Evolutionary conservation across 257 asterid genomes (phyloP).

Genomic region (Cynanchum wilfordii): DNA sequence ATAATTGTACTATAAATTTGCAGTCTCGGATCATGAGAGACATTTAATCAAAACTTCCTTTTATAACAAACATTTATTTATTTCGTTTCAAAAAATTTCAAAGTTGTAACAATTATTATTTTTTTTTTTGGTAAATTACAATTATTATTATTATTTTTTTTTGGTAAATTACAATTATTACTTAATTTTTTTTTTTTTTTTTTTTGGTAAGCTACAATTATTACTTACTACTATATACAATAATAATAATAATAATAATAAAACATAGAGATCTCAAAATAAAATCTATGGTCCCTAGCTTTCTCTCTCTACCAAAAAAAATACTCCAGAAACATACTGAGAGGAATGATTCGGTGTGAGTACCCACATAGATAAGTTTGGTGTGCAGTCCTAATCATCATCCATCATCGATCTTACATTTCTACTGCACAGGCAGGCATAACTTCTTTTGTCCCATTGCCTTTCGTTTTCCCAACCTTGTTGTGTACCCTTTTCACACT

Average conservation of each 20-base stretch:
- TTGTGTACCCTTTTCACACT: conserved; percentile 4
- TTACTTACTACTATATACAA: neutral
- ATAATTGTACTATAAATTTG: too few species aligned
- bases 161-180: too few species aligned
- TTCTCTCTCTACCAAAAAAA: neutral
- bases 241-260: too few species aligned
- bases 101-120: neutral
- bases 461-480: neutral
- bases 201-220: too few species aligned
- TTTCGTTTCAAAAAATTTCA: too few species aligned
- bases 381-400: conserved; percentile 26
- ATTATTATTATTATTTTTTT: too few species aligned
- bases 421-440: conserved; percentile 3
- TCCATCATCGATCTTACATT: conserved; percentile 8
- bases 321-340: neutral
- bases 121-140: too few species aligned
- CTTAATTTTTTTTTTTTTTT: too few species aligned
- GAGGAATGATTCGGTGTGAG: conserved; percentile 32
- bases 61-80: neutral
- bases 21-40: neutral
- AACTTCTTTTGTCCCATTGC: neutral
- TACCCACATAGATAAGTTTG: conserved; percentile 26
- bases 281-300: conserved; percentile 8
- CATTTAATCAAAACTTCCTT: conserved; percentile 7
- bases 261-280: neutral